Evolutionary conservation across 495 filamentous ascomycete species (phyloP).

Genomic region (Daldinia bambusicola): DNA sequence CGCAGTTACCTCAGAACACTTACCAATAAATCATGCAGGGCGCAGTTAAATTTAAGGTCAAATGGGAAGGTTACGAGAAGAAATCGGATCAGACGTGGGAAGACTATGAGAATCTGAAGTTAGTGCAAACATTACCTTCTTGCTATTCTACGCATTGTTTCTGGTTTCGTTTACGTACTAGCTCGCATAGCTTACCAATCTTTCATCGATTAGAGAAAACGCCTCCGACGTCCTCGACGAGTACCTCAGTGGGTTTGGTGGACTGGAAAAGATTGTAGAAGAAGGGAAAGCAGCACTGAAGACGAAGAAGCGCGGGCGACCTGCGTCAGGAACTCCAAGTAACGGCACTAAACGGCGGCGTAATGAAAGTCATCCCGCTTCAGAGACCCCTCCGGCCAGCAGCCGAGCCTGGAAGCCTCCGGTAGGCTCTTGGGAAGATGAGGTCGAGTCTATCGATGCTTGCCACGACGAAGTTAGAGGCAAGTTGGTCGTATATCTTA

Average conservation of each 20-base stretch:
- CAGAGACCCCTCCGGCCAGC: constrained; percentile 52
- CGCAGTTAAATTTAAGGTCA: constrained; percentile 61
- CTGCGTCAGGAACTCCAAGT: constrained; percentile 45
- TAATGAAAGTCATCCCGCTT: constrained; percentile 52
- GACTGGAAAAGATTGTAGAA: constrained; percentile 63
- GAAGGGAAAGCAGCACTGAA: constrained; percentile 52
- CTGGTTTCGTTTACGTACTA: neutral
- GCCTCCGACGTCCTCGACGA: constrained; percentile 57
- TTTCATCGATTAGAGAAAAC: constrained; percentile 50
- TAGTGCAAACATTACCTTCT: constrained; percentile 23
- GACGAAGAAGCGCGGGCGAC: constrained; percentile 59
- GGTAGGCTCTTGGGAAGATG: constrained; percentile 67
- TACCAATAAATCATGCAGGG: constrained; percentile 45
- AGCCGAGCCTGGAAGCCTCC: constrained; percentile 63
- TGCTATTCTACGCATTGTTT: neutral
- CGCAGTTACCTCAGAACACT: neutral
- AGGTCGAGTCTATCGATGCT: constrained; percentile 64
- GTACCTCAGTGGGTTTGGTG: constrained; percentile 60
- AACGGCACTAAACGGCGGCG: constrained; percentile 51
- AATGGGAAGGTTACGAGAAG: constrained; percentile 71
- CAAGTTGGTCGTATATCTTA: constrained; percentile 62
- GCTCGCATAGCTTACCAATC: constrained; percentile 15
- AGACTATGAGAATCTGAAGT: constrained; percentile 67
- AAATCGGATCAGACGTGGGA: constrained; percentile 70
- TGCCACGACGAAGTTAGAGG: constrained; percentile 62